These are phyloP conservation scores for Talaromyces pinophilus DNA, from an alignment of 2,329 filamentous ascomycete species.

Conservation along the genomic window DNA sequence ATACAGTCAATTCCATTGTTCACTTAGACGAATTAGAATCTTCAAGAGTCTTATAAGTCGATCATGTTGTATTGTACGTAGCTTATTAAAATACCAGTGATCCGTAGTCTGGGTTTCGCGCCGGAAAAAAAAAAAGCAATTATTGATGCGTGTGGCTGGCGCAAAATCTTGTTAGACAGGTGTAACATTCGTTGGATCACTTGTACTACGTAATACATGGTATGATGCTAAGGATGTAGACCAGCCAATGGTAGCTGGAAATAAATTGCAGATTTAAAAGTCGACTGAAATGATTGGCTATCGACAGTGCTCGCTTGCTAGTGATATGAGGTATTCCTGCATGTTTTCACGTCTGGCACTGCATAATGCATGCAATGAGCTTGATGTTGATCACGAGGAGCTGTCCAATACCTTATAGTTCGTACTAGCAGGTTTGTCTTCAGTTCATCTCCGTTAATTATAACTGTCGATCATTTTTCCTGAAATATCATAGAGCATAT, in stretches of 20 bases:
- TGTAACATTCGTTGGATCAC: neutral
- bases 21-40: neutral
- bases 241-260: neutral
- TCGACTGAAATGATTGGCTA: neutral
- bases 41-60: neutral
- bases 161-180: neutral
- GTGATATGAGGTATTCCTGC: neutral
- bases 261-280: too few species aligned
- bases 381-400: neutral
- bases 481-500: neutral
- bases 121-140: neutral
- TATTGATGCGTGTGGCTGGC: neutral
- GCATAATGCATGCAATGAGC: neutral
- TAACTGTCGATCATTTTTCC: neutral
- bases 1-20: neutral
- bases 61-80: neutral
- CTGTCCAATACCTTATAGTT: neutral
- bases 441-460: neutral
- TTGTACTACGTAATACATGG: too few species aligned
- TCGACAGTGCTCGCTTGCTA: neutral
- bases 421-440: neutral
- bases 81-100: neutral
- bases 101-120: neutral
- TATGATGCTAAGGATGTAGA: neutral
- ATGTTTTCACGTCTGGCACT: conserved; percentile 1